These are phyloP conservation scores for Strobilomyces confusus DNA, from an alignment of 768 basidiomycete species.

Conservation along the genomic window DNA sequence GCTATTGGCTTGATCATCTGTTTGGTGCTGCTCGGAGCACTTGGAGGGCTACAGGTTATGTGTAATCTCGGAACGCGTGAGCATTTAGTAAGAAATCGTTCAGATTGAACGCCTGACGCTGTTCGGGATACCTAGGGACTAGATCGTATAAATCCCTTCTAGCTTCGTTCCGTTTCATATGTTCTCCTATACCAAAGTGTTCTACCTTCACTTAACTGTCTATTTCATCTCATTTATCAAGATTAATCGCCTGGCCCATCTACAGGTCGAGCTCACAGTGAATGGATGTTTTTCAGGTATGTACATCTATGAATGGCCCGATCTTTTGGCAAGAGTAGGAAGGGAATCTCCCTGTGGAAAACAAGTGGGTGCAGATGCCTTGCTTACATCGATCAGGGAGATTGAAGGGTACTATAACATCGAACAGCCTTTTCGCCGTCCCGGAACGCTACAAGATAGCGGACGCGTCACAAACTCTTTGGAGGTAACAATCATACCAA, in stretches of 20 bases:
- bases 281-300: no score
- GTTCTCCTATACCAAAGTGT: background rate
- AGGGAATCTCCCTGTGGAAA: no score
- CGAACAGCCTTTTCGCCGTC: no score
- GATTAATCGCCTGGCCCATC: background rate
- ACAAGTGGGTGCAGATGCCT: no score
- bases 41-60: conserved; percentile 13
- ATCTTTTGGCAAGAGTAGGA: no score
- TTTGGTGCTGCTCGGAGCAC: conserved; percentile 25
- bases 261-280: background rate
- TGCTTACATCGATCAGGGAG: no score
- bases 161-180: background rate
- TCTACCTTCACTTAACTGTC: background rate
- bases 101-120: background rate
- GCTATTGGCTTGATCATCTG: conserved; percentile 32
- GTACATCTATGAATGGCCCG: no score
- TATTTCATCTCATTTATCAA: background rate
- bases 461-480: background rate
- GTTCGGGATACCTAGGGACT: background rate
- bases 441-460: no score
- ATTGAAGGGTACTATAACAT: no score
- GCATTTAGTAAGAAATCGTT: background rate
- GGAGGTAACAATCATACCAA: background rate
- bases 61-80: background rate
- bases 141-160: background rate